Evolutionary conservation across 352 stramenopile genomes (phyloP), one percentile per base, ranked within the genome.

Genomic region (Phytophthora hybrid): DNA sequence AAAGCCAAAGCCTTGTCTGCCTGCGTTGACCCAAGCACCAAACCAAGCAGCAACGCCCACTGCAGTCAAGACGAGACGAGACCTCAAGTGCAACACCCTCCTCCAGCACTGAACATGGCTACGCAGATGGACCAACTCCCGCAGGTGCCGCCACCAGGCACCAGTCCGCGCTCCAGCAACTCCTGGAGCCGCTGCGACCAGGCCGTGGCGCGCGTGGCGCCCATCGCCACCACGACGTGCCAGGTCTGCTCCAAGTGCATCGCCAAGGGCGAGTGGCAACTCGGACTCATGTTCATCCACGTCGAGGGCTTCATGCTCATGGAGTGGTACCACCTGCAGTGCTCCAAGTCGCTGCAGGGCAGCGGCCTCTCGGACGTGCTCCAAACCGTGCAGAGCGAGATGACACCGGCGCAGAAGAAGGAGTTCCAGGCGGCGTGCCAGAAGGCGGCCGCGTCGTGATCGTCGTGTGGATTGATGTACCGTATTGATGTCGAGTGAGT

Each of bases 221-320:
- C 84, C 9, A 93, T 88, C 31, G 79, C 80, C 55, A 95, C 88
- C 31, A 93, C 88, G 14, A 95, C 85, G 9, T 95, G 88, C 70
- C 88, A 95, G 58, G 85, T 92, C 5, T 95, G 88, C 76, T 81
- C 66, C 62, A 74, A 72, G 31, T 77, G 79, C 54, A 94, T 95
- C 59, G 68, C 63, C 54, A 77, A 89, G 58, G 88, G 84, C 71
- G 73, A 84, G 53, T 92, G 88, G 83, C 87, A 93, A 59, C 73
- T 95, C 60, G 88, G 88, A 1, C 83, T 92, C 73, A 95, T 95
- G 88, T 95, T 93, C 71, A 86, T 93, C 68, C 88, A 95, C 78
- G 77, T 92, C 67, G 88, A 95, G 46, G 88, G 88, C 62, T 95
- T 93, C 78, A 93, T 95, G 88, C 82, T 95, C 69, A 93, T 95